Base-by-base conservation (phyloP, 1,284 basidiomycete species). In the Rhodofomes roseus region DNA sequence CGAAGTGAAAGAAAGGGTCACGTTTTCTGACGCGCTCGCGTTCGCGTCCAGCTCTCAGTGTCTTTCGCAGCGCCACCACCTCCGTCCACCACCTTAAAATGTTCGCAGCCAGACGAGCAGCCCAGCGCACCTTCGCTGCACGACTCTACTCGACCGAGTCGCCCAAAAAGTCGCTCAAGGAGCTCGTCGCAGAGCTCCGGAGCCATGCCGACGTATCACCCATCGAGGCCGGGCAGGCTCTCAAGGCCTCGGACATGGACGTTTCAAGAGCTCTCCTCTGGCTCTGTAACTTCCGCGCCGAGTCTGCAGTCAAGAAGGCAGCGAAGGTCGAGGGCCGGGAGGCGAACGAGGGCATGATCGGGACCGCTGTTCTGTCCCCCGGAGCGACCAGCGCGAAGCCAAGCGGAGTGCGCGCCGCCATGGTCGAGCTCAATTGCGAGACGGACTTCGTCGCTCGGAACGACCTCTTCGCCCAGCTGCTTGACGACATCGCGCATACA, bases 371-470 rank as follows among this genome's bases (percentile, higher is more conserved):
- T 9, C 82, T 96, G 54, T 82, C 86, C 5, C 77, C 81, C 27
- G 87, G 87, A 1, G 70, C 74, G 12, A 56, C 56, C 4, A 37
- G 73, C 43, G 74, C 74, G 34, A 65, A 69, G 18, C 68, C 70
- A 40, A 76, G 79, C 4, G 82, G 83, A 27, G 79, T 92, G 44
- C 83, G 92, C 27, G 94, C 91, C 6, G 87, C 89, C 14, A 92
- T 98, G 81, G 80, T 98, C 60, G 96, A 98, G 74, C 81, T 98
- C 62, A 95, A 94, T 69, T 98, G 96, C 79, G 96, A 98, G 78
- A 98, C 96, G 44, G 96, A 98, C 76, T 98, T 98, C 73, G 96
- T 98, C 14, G 93, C 89, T 18, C 79, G 93, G 64, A 96, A 95
- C 70, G 85, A 90, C 60, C 80, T 96, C 9, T 98, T 98, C 70